Evolutionary conservation across 2,329 filamentous ascomycete genomes (phyloP), one percentile per base, ranked within the genome.

Genomic region (Trichoderma guizhouense): DNA sequence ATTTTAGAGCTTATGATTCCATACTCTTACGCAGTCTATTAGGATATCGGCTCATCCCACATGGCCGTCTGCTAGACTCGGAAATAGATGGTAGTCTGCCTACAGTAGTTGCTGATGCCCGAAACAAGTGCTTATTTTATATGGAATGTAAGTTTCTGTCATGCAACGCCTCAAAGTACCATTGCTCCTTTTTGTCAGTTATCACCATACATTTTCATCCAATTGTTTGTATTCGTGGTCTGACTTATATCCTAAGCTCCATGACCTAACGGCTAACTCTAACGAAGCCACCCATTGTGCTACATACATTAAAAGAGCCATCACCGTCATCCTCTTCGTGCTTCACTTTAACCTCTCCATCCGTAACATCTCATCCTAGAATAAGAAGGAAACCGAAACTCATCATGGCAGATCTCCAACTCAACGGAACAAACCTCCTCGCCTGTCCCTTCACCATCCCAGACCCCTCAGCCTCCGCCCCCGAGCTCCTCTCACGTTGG

Each of bases 401-500:
- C 57, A 47, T 15, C 51, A 72, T 72, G 72, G 30, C 70, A 47
- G 24, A 61, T 9, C 21, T 64, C 7, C 21, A 61, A 4, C 18
- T 58, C 21, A 63, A 63, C 8, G 32, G 26, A 21, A 71, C 62
- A 12, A 28, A 68, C 53, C n/a, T 60, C 55, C 72, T 72, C 39
- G 36, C 55, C 43, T 73, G 43, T 30, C 67, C 72, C 57, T 71
- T 62, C 64, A 62, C 58, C 30, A 61, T 74, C 39, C 71, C 73
- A 26, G 43, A 71, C n/a, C 64, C 47, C 11, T 36, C 61, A 11
- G 11, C 34, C 30, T 24, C 68, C 39, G 26, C 51, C 30, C 14
- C 53, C 24, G 21, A 65, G 7, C 15, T 66, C 24, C 57, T 76
- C 1, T 67, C 75, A 0, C 78, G 81, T 0, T 82, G 81, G 81